Base-by-base conservation (phyloP, 2,329 filamentous ascomycete genomes). In the Volutella citrinella region DNA sequence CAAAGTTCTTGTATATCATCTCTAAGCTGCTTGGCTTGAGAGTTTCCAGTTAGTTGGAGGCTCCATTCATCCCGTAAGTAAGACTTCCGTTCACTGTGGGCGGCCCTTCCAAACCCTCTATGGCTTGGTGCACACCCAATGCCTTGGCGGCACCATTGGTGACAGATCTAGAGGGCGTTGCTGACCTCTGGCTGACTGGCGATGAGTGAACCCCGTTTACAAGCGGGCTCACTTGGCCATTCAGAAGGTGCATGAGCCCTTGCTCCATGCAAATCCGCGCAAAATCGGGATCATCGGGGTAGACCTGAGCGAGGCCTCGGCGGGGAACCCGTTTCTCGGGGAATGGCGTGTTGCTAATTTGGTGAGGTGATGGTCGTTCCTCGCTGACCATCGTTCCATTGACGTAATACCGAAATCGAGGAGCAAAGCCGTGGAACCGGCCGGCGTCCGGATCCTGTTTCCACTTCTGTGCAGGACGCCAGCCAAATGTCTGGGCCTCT, bases 261-360 rank as follows among this genome's bases (percentile, higher is more conserved):
- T 81, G 76, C 40, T 79, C 72, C 33, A 68, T 59, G 51, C 73
- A 79, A 13, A 80, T 56, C 19, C 65, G 65, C 17, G 60, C 60
- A 44, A 79, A 81, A 19, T 80, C 76, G 4, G 76, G 71, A 31
- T 82, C 78, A 27, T 73, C 65, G 7, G 73, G 69, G 10, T 65
- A 62, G 3, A 80, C 73, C 14, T 70, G 69, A 4, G 69, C 55
- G 10, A 81, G 49, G 6, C 77, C 69, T 20, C 73, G 69, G 22
- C 78, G 70, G 5, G 77, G 76, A 12, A 78, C 71, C 23, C 70
- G 68, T 17, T 65, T 63, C 37, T 78, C 74, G 7, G 71, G 70
- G 45, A 76, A 76, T 4, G 78, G 75, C 10, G 66, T 68, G 34
- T 60, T 68, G 61, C 74, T 76, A 10, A 70, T 68, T 27, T 65